Evolutionary conservation across 176 grass and related monocot species (phyloP), one percentile per base, ranked within the genome.

Genomic region (Lolium rigidum): DNA sequence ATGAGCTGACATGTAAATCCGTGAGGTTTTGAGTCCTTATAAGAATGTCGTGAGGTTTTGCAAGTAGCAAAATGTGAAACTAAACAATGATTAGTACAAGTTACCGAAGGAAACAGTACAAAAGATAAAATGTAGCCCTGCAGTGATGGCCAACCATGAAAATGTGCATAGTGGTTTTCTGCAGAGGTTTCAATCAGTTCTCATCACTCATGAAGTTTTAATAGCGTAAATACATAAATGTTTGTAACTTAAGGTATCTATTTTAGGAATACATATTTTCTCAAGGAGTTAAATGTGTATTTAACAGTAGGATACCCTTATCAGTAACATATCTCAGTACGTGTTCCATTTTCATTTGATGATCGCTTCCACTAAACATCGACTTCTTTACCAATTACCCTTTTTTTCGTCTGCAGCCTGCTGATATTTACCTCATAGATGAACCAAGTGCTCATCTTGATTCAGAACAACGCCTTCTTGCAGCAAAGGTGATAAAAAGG

Each of bases 391-490:
- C 2, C 43, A 67, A 54, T 50, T 28, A 18, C 3, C 21, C 41
- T 70, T 20, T 78, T 1, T 87, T 70, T 82, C 41, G n/a, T 24
- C 9, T 10, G 58, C 85, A 95, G 90, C 90, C 93, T 50, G 90
- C 86, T 51, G 93, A 95, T 74, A 92, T 95, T 37, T 92, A 92
- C 79, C 81, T 95, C 35, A 95, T 95, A n/a, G 93, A 95, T 47
- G 90, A 95, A 86, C 90, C 93, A 67, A 92, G 90, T 86, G 90
- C 90, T 6, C 86, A 95, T 86, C 88, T 95, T 47, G 93, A 95
- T 88, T 92, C 93, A 84, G 93, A 95, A 83, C 90, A 95, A 59
- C 90, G 88, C 41, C 85, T 95, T 83, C 52, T 95, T 67, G 88
- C 90, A 20, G 70, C 88, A 66, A 95, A 92, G 79, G 86, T 95